Conservation (phyloP, 2,329 filamentous ascomycete species). For the Colletotrichum limetticola region DNA sequence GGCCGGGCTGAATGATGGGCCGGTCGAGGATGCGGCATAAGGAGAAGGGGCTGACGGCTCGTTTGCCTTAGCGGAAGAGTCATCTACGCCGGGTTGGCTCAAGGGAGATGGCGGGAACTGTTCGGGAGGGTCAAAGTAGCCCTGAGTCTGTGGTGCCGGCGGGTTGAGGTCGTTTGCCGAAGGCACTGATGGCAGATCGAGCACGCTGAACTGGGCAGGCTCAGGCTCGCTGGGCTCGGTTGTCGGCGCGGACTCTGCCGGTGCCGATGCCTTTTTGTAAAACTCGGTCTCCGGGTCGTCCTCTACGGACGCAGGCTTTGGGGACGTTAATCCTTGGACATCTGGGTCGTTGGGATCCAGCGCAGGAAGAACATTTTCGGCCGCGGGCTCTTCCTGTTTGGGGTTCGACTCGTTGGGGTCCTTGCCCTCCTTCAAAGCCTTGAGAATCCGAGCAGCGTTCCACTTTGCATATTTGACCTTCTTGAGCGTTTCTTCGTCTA, state of each 20-base stretch:
- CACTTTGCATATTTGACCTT: slow-evolving; percentile 98
- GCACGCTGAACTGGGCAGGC: slow-evolving; percentile 17
- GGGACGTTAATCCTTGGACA: slow-evolving; percentile 62
- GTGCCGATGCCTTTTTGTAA: slow-evolving; percentile 37
- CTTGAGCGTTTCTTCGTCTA: slow-evolving; percentile 79
- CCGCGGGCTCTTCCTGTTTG: slow-evolving; percentile 63
- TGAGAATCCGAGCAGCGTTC: slow-evolving; percentile 90
- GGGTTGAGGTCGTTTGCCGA: slow-evolving; percentile 13
- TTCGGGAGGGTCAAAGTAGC: slow-evolving; percentile 48
- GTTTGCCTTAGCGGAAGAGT: slow-evolving; percentile 34
- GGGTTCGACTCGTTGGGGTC: slow-evolving; percentile 95
- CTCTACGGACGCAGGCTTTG: slow-evolving; percentile 59
- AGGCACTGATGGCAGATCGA: slow-evolving; percentile 33
- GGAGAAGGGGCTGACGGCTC: slow-evolving; percentile 21
- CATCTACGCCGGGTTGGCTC: slow-evolving; percentile 45
- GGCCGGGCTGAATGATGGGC: slow-evolving; percentile 24
- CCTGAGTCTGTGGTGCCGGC: slow-evolving; percentile 38
- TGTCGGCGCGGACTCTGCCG: slow-evolving; percentile 39
- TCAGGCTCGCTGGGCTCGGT: slow-evolving; percentile 38
- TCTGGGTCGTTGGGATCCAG: slow-evolving; percentile 75
- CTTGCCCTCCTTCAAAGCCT: slow-evolving; percentile 88
- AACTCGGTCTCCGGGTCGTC: slow-evolving; percentile 60
- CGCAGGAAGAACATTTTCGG: slow-evolving; percentile 54
- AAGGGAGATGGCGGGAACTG: slow-evolving; percentile 49
- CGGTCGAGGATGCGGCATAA: slow-evolving; percentile 25